A percentile compares a stretch with the other conserved stretches of the same genome.
phyloP scores from a whole-genome alignment of 805 yeast genomes.

The Komagataella pseudopastoris region DNA sequence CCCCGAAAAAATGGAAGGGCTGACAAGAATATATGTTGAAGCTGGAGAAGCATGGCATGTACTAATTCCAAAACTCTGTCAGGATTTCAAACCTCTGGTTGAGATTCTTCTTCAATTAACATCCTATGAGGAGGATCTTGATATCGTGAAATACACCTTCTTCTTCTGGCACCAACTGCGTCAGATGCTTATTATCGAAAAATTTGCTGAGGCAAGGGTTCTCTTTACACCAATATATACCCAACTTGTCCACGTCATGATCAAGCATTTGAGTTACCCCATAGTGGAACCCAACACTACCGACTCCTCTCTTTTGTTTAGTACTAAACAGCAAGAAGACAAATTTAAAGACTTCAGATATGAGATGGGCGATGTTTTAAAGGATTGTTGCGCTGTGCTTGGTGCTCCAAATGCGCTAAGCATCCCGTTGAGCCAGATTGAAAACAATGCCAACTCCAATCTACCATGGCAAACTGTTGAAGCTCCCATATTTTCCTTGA shows the following conservation, averaged over 20 bases:
- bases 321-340: slow-evolving; percentile 75
- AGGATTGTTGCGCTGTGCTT: slow-evolving; percentile 85
- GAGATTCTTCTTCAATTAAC: slow-evolving; percentile 60
- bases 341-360: slow-evolving; percentile 89
- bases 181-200: slow-evolving; percentile 50
- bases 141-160: slow-evolving; percentile 80
- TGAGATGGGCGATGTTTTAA: slow-evolving; percentile 95
- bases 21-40: slow-evolving; percentile 71
- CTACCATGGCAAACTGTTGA: slow-evolving; percentile 78
- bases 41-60: slow-evolving; percentile 97
- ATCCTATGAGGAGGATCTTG: slow-evolving; percentile 69
- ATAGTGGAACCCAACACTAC: slow-evolving; percentile 27
- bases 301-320: slow-evolving; percentile 35
- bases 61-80: slow-evolving; percentile 60
- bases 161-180: slow-evolving; percentile 83
- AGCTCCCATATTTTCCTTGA: slow-evolving; percentile 77
- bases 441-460: slow-evolving; percentile 4
- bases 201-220: slow-evolving; percentile 37
- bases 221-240: slow-evolving; percentile 42
- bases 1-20: slow-evolving; percentile 50
- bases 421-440: slow-evolving; percentile 54
- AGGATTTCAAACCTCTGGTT: slow-evolving; percentile 58
- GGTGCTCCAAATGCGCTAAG: slow-evolving; percentile 61
- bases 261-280: slow-evolving; percentile 69
- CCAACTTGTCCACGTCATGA: slow-evolving; percentile 45